Evolutionary conservation across 176 grass and related monocot species (phyloP).

Genomic region (Avena atlantica): DNA sequence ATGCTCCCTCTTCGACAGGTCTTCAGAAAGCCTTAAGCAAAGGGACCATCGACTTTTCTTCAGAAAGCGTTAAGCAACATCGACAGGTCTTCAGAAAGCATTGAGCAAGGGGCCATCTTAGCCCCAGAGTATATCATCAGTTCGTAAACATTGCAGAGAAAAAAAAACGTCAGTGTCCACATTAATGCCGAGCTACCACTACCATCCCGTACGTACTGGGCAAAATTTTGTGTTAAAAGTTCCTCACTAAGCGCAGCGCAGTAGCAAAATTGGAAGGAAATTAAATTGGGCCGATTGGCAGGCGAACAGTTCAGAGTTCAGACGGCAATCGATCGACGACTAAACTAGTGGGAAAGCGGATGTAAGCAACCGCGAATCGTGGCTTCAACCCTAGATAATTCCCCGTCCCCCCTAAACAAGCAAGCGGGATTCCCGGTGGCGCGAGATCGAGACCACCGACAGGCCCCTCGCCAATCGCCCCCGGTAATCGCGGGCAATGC

Average conservation of each 20-base stretch:
- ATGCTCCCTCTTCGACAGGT: neutral
- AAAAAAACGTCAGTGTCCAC: neutral
- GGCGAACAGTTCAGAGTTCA: neutral
- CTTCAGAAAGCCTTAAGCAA: neutral
- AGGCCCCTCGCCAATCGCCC: neutral
- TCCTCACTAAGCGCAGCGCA: neutral
- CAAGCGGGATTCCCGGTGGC: neutral
- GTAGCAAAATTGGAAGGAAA: neutral
- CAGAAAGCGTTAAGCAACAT: no score
- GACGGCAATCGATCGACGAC: neutral
- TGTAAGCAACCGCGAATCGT: neutral
- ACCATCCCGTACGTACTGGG: neutral
- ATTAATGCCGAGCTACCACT: conserved; percentile 6
- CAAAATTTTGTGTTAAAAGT: neutral
- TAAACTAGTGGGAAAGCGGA: neutral
- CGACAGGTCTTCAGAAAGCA: no score
- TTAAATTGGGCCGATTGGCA: neutral
- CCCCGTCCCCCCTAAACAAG: neutral
- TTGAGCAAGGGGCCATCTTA: neutral
- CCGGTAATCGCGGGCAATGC: conserved; percentile 31
- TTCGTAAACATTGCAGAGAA: neutral
- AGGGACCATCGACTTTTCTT: no score
- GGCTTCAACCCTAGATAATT: neutral
- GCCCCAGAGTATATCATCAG: neutral
- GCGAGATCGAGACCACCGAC: conserved; percentile 5